A percentile compares a stretch with the other conserved stretches of the same genome.
Conservation (phyloP, 805 yeast genomes). For the Nakazawaea laoshanensis region DNA sequence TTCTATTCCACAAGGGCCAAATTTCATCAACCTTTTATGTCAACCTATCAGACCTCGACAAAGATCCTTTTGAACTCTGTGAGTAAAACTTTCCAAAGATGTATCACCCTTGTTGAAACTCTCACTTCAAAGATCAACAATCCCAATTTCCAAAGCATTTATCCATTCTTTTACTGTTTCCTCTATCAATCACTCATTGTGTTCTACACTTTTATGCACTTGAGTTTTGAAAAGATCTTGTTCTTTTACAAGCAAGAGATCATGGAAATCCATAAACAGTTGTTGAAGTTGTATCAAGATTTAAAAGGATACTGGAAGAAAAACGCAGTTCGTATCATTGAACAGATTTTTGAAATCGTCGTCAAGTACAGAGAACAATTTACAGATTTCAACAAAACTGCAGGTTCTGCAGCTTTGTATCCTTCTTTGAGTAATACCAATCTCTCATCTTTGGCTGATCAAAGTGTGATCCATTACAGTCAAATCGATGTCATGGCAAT, state of each 20-base stretch:
- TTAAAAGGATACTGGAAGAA: slow-evolving; percentile 21
- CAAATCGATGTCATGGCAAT: not conserved
- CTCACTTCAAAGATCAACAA: slow-evolving; percentile 23
- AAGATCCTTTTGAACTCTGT: slow-evolving; percentile 29
- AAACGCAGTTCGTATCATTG: slow-evolving; percentile 21
- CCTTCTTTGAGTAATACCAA: slow-evolving; percentile 8
- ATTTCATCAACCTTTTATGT: slow-evolving; percentile 42
- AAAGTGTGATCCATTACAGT: slow-evolving; percentile 1
- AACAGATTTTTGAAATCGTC: slow-evolving; percentile 15
- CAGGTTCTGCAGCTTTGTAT: slow-evolving; percentile 8
- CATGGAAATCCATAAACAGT: slow-evolving; percentile 16
- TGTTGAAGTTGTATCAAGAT: slow-evolving; percentile 21
- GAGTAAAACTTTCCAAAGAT: slow-evolving; percentile 26
- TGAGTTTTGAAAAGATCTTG: slow-evolving; percentile 25
- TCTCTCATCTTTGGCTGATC: slow-evolving; percentile 1
- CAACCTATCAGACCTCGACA: slow-evolving; percentile 25
- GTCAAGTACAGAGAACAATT: slow-evolving; percentile 19
- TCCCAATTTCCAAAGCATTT: slow-evolving; percentile 25
- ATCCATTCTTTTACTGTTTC: slow-evolving; percentile 40
- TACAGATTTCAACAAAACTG: slow-evolving; percentile 19
- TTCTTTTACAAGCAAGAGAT: slow-evolving; percentile 18
- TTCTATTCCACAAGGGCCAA: slow-evolving; percentile 44
- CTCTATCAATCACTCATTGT: slow-evolving; percentile 45
- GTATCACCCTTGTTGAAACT: slow-evolving; percentile 23
- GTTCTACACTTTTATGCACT: slow-evolving; percentile 37